Conservation (phyloP, 108 stramenopile genomes). For the Chaetoceros muelleri region DNA sequence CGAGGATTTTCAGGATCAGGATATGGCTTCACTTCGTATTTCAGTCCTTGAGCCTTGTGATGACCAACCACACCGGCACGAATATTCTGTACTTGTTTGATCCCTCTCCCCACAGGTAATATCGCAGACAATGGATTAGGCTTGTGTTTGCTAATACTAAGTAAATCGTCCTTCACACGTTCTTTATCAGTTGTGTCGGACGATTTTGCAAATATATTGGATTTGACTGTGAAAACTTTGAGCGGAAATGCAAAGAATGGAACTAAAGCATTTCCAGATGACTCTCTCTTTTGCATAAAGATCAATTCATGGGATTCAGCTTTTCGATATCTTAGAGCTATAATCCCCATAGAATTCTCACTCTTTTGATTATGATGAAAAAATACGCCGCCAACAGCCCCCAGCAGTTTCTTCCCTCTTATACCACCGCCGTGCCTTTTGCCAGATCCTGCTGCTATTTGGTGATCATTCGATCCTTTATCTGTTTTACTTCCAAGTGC, state of each 20-base stretch:
- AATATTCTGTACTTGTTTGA: background rate
- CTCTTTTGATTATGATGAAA: background rate
- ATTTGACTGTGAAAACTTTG: too few relatives aligned
- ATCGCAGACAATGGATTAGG: background rate
- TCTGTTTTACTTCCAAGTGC: too few relatives aligned
- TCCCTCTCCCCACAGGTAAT: background rate
- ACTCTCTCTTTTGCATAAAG: background rate
- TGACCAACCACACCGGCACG: background rate
- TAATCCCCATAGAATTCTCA: background rate
- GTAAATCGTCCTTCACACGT: background rate
- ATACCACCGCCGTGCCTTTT: too few relatives aligned
- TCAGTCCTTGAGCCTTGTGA: background rate
- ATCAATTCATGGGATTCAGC: background rate
- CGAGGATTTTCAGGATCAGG: slow-evolving; percentile 40
- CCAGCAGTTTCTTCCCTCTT: background rate
- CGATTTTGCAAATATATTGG: background rate
- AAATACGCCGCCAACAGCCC: background rate
- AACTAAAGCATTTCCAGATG: background rate
- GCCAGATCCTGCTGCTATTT: too few relatives aligned
- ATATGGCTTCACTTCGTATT: slow-evolving; percentile 37
- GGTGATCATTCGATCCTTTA: too few relatives aligned
- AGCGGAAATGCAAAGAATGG: too few relatives aligned
- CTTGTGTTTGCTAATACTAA: background rate
- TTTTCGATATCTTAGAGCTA: background rate
- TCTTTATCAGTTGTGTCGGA: background rate